Evolutionary conservation across 148 eudicot species (phyloP), one percentile per base, ranked within the genome.

Genomic region (Rheum nobile): DNA sequence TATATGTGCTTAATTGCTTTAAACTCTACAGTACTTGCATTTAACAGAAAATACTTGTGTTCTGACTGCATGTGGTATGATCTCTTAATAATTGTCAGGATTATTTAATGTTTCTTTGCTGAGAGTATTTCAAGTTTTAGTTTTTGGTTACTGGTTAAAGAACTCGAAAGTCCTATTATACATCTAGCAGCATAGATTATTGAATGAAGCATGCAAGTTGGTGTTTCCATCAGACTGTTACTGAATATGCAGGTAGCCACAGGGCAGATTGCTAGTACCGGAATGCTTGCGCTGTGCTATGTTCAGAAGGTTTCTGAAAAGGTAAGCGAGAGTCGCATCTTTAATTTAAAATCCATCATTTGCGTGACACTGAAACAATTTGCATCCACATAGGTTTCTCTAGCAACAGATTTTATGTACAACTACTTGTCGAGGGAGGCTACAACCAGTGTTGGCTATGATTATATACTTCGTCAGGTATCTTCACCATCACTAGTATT

Each of bases 251-350:
- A 93, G 98, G 93, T 91, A 79, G 91, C 97, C 43, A 86, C 96
- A 26, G 97, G 84, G 31, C 97, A 95, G 88, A 87, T 88, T 75
- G 97, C 99, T 73, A 91, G 89, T 84, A 95, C 97, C 13, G 99
- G 97, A 69, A 80, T 95, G 92, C 85, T 87, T 70, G 87, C 90
- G 47, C 84, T 95, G 52, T 84, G 87, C 80, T 95, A 90, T 82
- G 97, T 91, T 41, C 99, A 95, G 77, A 95, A 91, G 86, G 84
- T 91, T 57, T 88, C 96, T 77, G 98, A 94, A 71, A 94, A 91
- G 96, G 98, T 88, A 76, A 28, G 72, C 7, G 42, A 21, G 39
- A 71, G 50, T 39, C 19, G 32, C 21, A 71, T 52, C 9, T 65
- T 52, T 76, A 70, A 12, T 54, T 65, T 19, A 63, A 77, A 75